These are phyloP conservation scores for Bryoerythrophyllum caledonicum DNA, from an alignment of 225 moss, liverwort and hornwort species.

Conservation along the genomic window DNA sequence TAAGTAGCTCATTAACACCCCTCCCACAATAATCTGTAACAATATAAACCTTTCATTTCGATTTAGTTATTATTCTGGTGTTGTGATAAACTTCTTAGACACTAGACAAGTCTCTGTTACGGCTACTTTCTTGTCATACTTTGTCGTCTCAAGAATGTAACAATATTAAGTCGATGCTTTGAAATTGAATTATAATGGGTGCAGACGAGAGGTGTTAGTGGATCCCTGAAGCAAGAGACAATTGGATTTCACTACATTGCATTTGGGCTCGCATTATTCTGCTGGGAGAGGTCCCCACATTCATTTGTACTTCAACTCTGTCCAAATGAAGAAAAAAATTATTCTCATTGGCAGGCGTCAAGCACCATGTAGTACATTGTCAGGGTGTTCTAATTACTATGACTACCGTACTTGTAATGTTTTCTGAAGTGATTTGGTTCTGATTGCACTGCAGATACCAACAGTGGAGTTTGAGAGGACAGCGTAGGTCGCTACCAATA, in stretches of 20 bases:
- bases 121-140: too few species aligned
- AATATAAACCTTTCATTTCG: background rate
- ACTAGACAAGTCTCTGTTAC: background rate
- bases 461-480: conserved; percentile 40
- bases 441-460: conserved; percentile 31
- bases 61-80: background rate
- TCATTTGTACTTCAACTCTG: background rate
- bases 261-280: conserved; percentile 42
- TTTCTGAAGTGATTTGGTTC: background rate
- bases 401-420: background rate
- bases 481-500: conserved; percentile 19
- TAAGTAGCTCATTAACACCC: background rate
- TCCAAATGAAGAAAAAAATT: conserved; percentile 1
- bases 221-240: conserved; percentile 38
- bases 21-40: background rate
- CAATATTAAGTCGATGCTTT: background rate
- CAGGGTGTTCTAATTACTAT: background rate
- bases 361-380: background rate
- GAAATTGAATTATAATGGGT: background rate
- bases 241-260: conserved; percentile 43
- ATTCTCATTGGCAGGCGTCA: background rate
- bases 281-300: conserved; percentile 38
- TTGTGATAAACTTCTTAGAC: conserved; percentile 8
- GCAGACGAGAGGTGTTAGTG: conserved; percentile 26
- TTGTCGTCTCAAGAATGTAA: background rate